Percentiles rank a stretch among this genome's conserved stretches.
Evolutionary conservation across 352 stramenopile genomes (phyloP).

Genomic region (Blastocystis sp.): DNA sequence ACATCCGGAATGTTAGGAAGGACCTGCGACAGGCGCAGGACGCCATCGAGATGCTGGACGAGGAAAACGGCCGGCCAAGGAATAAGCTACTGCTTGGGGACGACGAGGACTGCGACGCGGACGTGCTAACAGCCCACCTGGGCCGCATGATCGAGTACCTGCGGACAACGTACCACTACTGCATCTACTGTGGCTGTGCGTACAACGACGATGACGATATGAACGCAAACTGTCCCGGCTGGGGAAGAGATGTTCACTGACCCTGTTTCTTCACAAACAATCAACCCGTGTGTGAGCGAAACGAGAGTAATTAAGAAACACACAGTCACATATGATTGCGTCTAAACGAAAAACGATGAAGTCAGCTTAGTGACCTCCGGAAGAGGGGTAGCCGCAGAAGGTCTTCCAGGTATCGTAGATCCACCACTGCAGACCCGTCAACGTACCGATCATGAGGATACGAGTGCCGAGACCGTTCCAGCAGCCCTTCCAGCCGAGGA

Average conservation of each 20-base stretch:
- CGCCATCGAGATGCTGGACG: conserved; percentile 63
- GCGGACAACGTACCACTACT: conserved; percentile 51
- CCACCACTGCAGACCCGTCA: conserved; percentile 91
- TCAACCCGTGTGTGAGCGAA: not conserved
- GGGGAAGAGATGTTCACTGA: conserved; percentile 47
- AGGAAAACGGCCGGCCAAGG: conserved; percentile 1
- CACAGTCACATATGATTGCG: not conserved
- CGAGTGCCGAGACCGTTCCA: conserved; percentile 81
- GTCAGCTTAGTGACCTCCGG: conserved; percentile 75
- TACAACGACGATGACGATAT: conserved; percentile 52
- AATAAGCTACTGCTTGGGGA: conserved; percentile 50
- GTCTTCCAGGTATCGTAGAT: conserved; percentile 93
- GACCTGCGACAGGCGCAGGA: conserved; percentile 43
- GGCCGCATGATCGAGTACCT: conserved; percentile 57
- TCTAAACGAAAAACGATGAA: not conserved
- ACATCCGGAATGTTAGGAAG: conserved; percentile 19
- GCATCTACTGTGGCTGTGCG: conserved; percentile 56
- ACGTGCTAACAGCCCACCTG: conserved; percentile 11
- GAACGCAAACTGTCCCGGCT: conserved; percentile 41
- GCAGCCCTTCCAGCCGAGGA: conserved; percentile 73
- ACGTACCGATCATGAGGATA: conserved; percentile 91
- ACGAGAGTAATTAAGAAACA: not conserved
- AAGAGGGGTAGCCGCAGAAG: conserved; percentile 84
- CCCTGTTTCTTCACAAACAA: not conserved
- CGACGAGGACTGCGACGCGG: conserved; percentile 52